Evolutionary conservation across 2,329 filamentous ascomycete species (phyloP), one percentile per base, ranked within the genome.

Genomic region (Epichloe elymi): DNA sequence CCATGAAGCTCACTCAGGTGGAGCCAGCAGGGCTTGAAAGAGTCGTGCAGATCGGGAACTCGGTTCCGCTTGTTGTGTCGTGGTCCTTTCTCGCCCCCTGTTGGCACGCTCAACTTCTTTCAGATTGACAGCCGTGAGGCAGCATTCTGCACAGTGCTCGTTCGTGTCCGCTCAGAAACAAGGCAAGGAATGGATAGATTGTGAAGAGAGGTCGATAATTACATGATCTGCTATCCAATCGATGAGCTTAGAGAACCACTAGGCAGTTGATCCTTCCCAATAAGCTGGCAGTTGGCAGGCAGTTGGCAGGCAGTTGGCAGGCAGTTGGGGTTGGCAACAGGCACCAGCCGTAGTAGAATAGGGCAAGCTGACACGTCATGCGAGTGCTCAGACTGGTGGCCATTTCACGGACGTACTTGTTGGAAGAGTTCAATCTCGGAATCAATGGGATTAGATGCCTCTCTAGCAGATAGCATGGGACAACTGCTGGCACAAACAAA

Each of bases 21-120:
- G 47, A 8, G 30, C 30, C 39, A 14, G 39, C 44, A 52, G 46
- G 55, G 50, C 48, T 48, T 52, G 47, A 52, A 5, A 36, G 46
- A 39, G 14, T 42, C 48, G 55, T 53, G 55, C 53, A 55, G 51
- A 54, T 51, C 42, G 51, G 53, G 50, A 50, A 53, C 39, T 53
- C 51, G 54, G 52, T 42, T 55, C 45, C 46, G 54, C 52, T 53
- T 26, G 26, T 26, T 26, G 26, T 26, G 26, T 54, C 48, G 30
- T 46, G 14, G 37, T 36, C 43, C 47, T 33, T 35, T 23, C 37
- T 42, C n/a, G n/a, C n/a, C 35, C 35, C 26, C 26, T 30, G 7
- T 3, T 26, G 26, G 8, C 26, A 26, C 7, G 26, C 26, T 30
- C 26, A 30, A 30, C 26, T 30, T 30, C 26, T 30, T 30, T 30